These are phyloP conservation scores for Chamaecyparis obtusa DNA, from an alignment of 75 land plant genomes.

Conservation along the genomic window DNA sequence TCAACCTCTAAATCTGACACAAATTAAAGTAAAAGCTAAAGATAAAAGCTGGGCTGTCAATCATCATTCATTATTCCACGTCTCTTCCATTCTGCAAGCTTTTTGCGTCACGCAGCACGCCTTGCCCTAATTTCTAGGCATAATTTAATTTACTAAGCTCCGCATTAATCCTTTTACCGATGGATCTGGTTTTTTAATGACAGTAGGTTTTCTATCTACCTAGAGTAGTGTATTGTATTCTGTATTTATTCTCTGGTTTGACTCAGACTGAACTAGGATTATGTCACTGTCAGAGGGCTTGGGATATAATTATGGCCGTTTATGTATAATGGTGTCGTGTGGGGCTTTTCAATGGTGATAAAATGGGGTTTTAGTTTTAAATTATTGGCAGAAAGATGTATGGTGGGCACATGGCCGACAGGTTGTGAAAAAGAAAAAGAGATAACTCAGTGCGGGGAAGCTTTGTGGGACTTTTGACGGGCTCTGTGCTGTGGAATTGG, in stretches of 20 bases:
- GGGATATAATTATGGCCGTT: neutral
- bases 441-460: neutral
- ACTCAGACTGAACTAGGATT: neutral
- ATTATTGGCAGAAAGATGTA: neutral
- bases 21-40: neutral
- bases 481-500: neutral
- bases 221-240: neutral
- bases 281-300: constrained; percentile 10
- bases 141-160: neutral
- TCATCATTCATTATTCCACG: neutral
- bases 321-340: neutral
- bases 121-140: neutral
- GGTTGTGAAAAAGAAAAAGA: neutral
- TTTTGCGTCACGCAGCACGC: constrained; percentile 10
- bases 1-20: neutral
- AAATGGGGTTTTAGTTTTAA: neutral
- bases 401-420: constrained; percentile 13
- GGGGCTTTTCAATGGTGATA: constrained; percentile 11
- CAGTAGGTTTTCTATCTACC: neutral
- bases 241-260: neutral
- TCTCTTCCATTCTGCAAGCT: neutral
- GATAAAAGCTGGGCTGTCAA: constrained; percentile 8
- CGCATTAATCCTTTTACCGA: neutral
- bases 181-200: neutral
- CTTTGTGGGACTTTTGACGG: neutral